Evolutionary conservation across 164 flowering plant species (phyloP), one percentile per base, ranked within the genome.

Genomic region (Magnolia sinica): DNA sequence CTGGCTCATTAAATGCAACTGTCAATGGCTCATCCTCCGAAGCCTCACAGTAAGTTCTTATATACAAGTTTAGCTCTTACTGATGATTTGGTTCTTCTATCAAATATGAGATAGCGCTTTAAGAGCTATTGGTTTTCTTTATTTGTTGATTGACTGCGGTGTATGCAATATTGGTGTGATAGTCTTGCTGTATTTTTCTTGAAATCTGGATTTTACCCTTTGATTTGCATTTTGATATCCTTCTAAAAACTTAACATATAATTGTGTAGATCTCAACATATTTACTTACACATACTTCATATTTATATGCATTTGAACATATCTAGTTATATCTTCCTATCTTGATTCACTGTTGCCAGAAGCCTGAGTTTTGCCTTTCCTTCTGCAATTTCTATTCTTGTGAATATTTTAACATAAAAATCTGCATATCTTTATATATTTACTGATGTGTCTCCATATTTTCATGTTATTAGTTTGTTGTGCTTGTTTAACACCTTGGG

Each of bases 1-100:
- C 83, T 64, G 73, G 74, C 72, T 73, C 87, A 52, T 69, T 55
- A 67, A 81, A 66, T 69, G 84, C 76, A 73, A 76, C 78, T 67
- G 76, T 71, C 50, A 73, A 81, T 22, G 29, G 61, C 61, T 73
- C 73, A 77, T 65, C 82, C 11, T 74, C 88, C 19, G 81, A 84
- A 31, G 81, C 72, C 59, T 66, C 81, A 31, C 70, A 59, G 92
- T 89, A 82, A 88, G 92, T 77, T 51, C 14, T 77, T 55, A 8
- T 55, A 55, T 55, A 10, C 16, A 55, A 0, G 18, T 23, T 45
- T 29, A 31, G 27, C 50, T 8, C 19, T 71, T 71, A 71, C 7
- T 71, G n/a, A 24, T 71, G 4, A 9, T 19, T n/a, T 8, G 9
- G 7, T 18, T n/a, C 59, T 50, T n/a, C 29, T 50, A 31, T 50